A percentile compares a stretch with the other conserved stretches of the same genome.
Evolutionary conservation across 2,329 filamentous ascomycete genomes (phyloP).

Genomic region (Sporothrix dimorphospora): DNA sequence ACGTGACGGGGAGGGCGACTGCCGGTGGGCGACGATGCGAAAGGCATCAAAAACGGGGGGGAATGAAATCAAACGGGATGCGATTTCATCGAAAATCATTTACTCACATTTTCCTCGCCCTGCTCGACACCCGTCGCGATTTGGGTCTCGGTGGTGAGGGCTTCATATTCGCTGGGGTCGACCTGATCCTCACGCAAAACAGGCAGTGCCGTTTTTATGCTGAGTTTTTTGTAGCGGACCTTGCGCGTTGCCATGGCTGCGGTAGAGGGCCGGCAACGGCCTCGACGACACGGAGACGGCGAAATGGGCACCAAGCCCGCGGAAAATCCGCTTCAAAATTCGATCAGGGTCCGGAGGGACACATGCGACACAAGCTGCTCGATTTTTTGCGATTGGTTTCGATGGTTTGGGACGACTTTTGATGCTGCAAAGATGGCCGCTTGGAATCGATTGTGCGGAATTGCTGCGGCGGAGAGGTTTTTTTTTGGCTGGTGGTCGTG

Average conservation of each 20-base stretch:
- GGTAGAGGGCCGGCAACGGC: constrained; percentile 29
- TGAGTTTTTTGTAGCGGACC: constrained; percentile 87
- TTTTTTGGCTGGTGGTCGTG: constrained; percentile 13
- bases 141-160: constrained; percentile 78
- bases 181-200: constrained; percentile 90
- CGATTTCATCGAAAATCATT: constrained; percentile 34
- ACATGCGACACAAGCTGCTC: constrained; percentile 56
- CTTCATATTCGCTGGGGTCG: constrained; percentile 83
- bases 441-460: background rate
- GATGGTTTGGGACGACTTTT: constrained; percentile 55
- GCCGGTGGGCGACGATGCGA: constrained; percentile 6
- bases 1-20: constrained; percentile 48
- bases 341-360: constrained; percentile 63
- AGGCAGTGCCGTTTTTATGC: constrained; percentile 82
- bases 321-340: constrained; percentile 65
- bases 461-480: constrained; percentile 14
- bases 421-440: constrained; percentile 46
- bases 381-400: constrained; percentile 60
- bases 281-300: constrained; percentile 12
- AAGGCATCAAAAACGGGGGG: constrained; percentile 35
- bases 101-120: constrained; percentile 92
- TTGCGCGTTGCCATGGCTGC: constrained; percentile 65
- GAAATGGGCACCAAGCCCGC: constrained; percentile 45
- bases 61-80: constrained; percentile 29
- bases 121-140: constrained; percentile 97